These are phyloP conservation scores for Cenococcum geophilum DNA, from an alignment of 495 filamentous ascomycete genomes.

Conservation along the genomic window DNA sequence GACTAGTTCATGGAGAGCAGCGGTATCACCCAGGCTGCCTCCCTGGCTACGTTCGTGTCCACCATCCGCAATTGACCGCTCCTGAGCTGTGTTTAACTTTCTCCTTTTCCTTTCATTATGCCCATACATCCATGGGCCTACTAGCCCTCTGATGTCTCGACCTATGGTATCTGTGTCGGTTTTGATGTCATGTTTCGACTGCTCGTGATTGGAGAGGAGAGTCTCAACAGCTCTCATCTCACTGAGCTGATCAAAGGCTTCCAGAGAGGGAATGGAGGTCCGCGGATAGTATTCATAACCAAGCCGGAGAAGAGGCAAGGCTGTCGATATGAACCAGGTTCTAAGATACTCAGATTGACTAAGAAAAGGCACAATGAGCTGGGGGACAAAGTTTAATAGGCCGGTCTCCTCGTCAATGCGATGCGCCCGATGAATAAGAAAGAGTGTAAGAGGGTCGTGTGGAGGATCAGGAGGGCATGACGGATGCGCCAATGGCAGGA, in stretches of 20 bases:
- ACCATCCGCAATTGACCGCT: neutral
- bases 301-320: slow-evolving; percentile 73
- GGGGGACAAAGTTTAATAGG: slow-evolving; percentile 63
- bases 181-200: slow-evolving; percentile 18
- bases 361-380: slow-evolving; percentile 69
- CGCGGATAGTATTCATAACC: slow-evolving; percentile 78
- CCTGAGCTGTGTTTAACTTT: slow-evolving; percentile 39
- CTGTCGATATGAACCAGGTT: slow-evolving; percentile 68
- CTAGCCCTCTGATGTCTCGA: slow-evolving; percentile 65
- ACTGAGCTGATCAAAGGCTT: slow-evolving; percentile 56
- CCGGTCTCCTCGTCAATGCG: slow-evolving; percentile 74
- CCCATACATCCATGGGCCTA: slow-evolving; percentile 80
- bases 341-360: slow-evolving; percentile 58
- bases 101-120: slow-evolving; percentile 56
- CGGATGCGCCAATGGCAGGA: slow-evolving; percentile 51
- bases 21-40: neutral
- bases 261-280: slow-evolving; percentile 51
- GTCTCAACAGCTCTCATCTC: slow-evolving; percentile 57
- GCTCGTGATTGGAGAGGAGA: slow-evolving; percentile 59
- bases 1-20: slow-evolving; percentile 17
- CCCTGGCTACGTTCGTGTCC: neutral
- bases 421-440: slow-evolving; percentile 69
- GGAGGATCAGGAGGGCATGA: slow-evolving; percentile 37
- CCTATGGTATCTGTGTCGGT: slow-evolving; percentile 37
- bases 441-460: slow-evolving; percentile 57